These are phyloP conservation scores for Aureobasidium sp. DNA, from an alignment of 2,329 filamentous ascomycete genomes.

Conservation along the genomic window DNA sequence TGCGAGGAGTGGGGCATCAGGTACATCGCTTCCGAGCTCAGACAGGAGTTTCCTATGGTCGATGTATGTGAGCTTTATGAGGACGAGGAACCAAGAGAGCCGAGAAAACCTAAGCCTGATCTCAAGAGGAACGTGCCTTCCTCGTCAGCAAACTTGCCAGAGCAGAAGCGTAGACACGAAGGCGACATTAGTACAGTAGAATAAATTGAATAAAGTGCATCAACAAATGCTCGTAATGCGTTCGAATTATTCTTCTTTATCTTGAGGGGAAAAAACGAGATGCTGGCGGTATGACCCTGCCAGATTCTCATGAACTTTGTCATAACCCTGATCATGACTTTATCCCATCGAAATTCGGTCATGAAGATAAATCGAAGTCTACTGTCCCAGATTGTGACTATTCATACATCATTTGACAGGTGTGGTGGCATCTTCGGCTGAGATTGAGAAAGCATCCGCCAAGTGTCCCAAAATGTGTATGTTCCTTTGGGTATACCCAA, in stretches of 20 bases:
- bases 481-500: too few relatives aligned
- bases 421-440: too few relatives aligned
- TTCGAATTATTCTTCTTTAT: not conserved
- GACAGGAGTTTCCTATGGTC: constrained; percentile 26
- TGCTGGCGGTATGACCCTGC: not conserved
- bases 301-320: too few relatives aligned
- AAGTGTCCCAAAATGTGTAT: too few relatives aligned
- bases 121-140: constrained; percentile 3
- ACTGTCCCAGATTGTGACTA: too few relatives aligned
- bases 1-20: constrained; percentile 37
- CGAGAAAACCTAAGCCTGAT: not conserved
- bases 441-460: too few relatives aligned
- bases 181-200: not conserved
- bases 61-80: constrained; percentile 31
- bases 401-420: too few relatives aligned
- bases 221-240: too few relatives aligned
- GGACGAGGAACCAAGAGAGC: constrained; percentile 23
- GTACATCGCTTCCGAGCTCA: constrained; percentile 26
- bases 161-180: constrained; percentile 1
- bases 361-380: too few relatives aligned
- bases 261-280: not conserved
- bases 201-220: too few relatives aligned
- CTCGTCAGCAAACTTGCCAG: not conserved
- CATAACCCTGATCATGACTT: not conserved
- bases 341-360: too few relatives aligned